These are phyloP conservation scores for Rosa multiflora DNA, from an alignment of 306 rosid species.

Conservation along the genomic window DNA sequence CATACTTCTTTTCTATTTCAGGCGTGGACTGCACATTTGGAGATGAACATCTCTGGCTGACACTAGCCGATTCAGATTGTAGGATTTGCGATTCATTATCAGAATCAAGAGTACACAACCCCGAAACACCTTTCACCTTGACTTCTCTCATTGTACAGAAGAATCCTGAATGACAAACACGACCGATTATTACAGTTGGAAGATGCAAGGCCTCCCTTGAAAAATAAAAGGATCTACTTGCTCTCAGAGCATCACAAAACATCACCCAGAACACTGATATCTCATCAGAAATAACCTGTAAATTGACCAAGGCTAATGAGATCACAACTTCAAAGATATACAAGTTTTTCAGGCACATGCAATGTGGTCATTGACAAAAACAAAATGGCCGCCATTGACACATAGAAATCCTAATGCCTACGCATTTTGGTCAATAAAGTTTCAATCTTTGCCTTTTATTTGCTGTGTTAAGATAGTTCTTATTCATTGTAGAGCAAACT, in stretches of 20 bases:
- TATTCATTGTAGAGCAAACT: background rate
- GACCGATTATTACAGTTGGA: constrained; percentile 19
- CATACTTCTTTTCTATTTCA: constrained; percentile 90
- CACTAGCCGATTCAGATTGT: constrained; percentile 30
- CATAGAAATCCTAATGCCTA: background rate
- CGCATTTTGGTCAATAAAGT: background rate
- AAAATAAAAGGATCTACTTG: constrained; percentile 29
- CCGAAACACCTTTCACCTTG: constrained; percentile 42
- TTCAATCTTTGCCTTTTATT: background rate
- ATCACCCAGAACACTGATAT: constrained; percentile 28
- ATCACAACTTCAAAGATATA: background rate
- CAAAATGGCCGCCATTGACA: background rate
- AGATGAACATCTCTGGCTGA: constrained; percentile 31
- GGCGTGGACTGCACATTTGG: constrained; percentile 58
- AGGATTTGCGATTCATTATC: constrained; percentile 36
- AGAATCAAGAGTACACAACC: constrained; percentile 26
- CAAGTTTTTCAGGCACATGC: background rate
- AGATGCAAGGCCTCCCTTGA: constrained; percentile 26
- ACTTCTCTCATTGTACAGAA: constrained; percentile 53
- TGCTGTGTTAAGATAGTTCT: background rate
- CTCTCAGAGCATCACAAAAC: constrained; percentile 33
- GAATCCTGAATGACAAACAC: constrained; percentile 31
- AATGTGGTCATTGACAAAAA: background rate
- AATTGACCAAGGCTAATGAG: background rate
- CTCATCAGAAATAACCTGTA: constrained; percentile 31